phyloP scores from a whole-genome alignment of 441 rosid genomes.

The Gossypium schwendimanii region DNA sequence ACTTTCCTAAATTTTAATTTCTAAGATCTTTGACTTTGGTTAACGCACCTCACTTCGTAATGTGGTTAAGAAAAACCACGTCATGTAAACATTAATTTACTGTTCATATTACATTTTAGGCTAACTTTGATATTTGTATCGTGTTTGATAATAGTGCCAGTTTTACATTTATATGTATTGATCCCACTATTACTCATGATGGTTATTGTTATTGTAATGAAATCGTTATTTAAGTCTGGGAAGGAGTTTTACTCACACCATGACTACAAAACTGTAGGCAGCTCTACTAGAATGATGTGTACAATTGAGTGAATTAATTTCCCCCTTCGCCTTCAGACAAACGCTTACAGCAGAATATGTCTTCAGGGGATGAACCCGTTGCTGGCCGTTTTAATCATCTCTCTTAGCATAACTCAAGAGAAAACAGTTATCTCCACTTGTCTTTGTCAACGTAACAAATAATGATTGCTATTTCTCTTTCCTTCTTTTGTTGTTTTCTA shows the following conservation, averaged over 20 bases:
- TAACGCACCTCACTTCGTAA: no score
- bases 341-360: conserved; percentile 15
- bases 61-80: no score
- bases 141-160: no score
- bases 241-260: background rate
- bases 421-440: background rate
- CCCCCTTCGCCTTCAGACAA: background rate
- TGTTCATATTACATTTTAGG: no score
- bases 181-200: no score
- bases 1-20: no score
- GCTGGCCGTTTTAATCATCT: conserved; percentile 21
- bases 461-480: background rate
- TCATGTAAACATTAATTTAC: no score
- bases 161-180: no score
- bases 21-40: no score
- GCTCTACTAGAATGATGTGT: conserved; percentile 18
- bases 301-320: background rate
- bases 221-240: no score
- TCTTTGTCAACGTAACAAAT: background rate
- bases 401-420: background rate
- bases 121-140: no score
- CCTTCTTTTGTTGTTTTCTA: background rate
- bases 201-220: no score
- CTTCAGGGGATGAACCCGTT: conserved; percentile 34
- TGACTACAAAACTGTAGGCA: background rate